Conservation (phyloP, 2,329 filamentous ascomycete genomes). For the Cladosporium austrohemisphaericum region DNA sequence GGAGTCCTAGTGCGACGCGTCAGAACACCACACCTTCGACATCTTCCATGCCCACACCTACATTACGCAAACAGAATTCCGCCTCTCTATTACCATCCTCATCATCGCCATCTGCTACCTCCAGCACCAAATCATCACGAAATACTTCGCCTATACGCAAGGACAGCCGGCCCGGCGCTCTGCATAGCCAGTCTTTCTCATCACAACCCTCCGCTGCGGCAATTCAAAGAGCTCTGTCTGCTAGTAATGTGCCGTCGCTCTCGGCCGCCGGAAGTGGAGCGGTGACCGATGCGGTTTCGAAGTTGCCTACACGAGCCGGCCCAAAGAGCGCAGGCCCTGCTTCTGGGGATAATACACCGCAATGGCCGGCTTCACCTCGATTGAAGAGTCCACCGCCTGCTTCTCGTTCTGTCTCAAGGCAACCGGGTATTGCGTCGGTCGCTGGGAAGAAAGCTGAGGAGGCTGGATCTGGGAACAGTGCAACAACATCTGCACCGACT, state of each 20-base stretch:
- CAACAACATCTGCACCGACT: slow-evolving; percentile 26
- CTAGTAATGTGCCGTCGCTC: slow-evolving; percentile 64
- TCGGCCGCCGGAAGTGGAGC: slow-evolving; percentile 46
- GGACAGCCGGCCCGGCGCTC: slow-evolving; percentile 39
- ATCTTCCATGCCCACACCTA: slow-evolving; percentile 16
- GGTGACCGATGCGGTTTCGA: slow-evolving; percentile 58
- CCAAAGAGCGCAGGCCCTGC: slow-evolving; percentile 57
- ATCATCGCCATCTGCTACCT: slow-evolving; percentile 34
- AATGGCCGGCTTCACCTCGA: slow-evolving; percentile 75
- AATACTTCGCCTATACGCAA: slow-evolving; percentile 47
- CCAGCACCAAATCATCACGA: slow-evolving; percentile 45
- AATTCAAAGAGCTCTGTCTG: slow-evolving; percentile 64
- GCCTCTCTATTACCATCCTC: slow-evolving; percentile 25
- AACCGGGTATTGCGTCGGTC: slow-evolving; percentile 35
- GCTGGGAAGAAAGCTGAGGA: slow-evolving; percentile 36
- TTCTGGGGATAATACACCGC: slow-evolving; percentile 50
- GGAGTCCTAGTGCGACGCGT: slow-evolving; percentile 10
- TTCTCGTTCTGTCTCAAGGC: slow-evolving; percentile 40
- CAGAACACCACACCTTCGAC: slow-evolving; percentile 17
- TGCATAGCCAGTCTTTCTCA: slow-evolving; percentile 31
- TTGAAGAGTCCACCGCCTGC: slow-evolving; percentile 67
- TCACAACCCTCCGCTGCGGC: slow-evolving; percentile 59
- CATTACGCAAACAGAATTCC: slow-evolving; percentile 27
- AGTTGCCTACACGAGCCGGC: slow-evolving; percentile 50
- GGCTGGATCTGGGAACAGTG: background rate